These are phyloP conservation scores for Papiliotrema laurentii DNA, from an alignment of 1,284 basidiomycete species.

Conservation along the genomic window DNA sequence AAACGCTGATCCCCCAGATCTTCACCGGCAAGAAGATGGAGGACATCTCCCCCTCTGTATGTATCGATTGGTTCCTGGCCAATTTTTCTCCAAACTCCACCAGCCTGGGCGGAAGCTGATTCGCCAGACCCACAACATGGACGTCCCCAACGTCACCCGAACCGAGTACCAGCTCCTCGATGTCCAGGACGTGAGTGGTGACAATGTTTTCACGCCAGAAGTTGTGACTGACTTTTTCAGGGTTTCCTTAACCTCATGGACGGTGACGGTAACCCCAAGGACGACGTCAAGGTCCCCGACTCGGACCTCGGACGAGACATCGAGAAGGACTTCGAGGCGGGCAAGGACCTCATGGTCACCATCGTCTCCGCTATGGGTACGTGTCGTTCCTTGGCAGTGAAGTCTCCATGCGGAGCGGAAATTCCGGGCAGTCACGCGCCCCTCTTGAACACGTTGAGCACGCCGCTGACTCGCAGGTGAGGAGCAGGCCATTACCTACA, in stretches of 20 bases:
- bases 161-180: constrained; percentile 90
- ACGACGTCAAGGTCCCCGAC: constrained; percentile 93
- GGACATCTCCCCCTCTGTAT: constrained; percentile 87
- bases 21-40: constrained; percentile 96
- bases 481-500: constrained; percentile 74
- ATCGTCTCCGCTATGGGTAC: constrained; percentile 88
- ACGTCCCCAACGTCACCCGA: constrained; percentile 90
- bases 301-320: constrained; percentile 77
- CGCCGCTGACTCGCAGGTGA: constrained; percentile 42
- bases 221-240: constrained; percentile 13
- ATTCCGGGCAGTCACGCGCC: not conserved
- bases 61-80: not conserved
- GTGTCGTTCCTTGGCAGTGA: no score
- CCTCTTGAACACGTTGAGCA: not conserved
- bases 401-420: not conserved
- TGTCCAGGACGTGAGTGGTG: constrained; percentile 62
- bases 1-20: constrained; percentile 57
- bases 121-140: constrained; percentile 57
- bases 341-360: constrained; percentile 77
- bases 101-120: not conserved
- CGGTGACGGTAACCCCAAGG: constrained; percentile 76
- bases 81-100: not conserved
- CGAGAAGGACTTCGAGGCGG: constrained; percentile 67
- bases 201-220: not conserved
- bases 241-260: constrained; percentile 93